Evolutionary conservation across 1,139 yeast genomes (phyloP).

Genomic region (Arxiozyma telluris): DNA sequence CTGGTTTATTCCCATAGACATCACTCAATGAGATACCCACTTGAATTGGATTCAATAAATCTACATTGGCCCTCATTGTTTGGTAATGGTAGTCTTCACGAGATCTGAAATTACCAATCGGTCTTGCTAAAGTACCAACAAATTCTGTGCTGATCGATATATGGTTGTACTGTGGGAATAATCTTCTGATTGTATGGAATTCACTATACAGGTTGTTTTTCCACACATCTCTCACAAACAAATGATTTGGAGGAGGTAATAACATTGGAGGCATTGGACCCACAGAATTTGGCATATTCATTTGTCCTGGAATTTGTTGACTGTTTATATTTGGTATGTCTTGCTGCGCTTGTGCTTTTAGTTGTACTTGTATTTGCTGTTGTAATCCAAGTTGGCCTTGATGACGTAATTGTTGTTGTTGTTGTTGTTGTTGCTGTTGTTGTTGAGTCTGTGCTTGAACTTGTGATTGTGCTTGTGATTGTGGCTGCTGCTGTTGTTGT

Average conservation of each 20-base stretch:
- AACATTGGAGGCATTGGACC: conserved; percentile 16
- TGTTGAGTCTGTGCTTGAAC: conserved; percentile 4
- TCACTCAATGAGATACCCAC: conserved; percentile 81
- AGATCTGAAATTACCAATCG: conserved; percentile 89
- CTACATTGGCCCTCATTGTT: conserved; percentile 85
- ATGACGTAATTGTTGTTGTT: conserved; percentile 5
- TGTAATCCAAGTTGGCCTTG: conserved; percentile 4
- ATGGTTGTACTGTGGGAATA: conserved; percentile 59
- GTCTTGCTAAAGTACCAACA: conserved; percentile 94
- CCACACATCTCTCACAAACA: conserved; percentile 61
- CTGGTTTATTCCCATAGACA: conserved; percentile 66
- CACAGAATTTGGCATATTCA: conserved; percentile 6
- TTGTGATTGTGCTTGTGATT: conserved; percentile 1
- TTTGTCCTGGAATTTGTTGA: conserved; percentile 14
- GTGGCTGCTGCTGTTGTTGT: conserved; percentile 11
- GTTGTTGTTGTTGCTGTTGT: conserved; percentile 5
- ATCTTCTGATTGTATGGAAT: conserved; percentile 61
- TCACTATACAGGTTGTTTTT: conserved; percentile 73
- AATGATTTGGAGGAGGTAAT: conserved; percentile 28
- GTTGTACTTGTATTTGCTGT: conserved; percentile 5
- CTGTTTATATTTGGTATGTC: conserved; percentile 1
- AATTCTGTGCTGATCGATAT: conserved; percentile 84
- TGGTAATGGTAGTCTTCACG: conserved; percentile 93
- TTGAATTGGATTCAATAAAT: conserved; percentile 76
- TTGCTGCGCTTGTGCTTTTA: conserved; percentile 3